A percentile compares a stretch with the other conserved stretches of the same genome.
Conservation (phyloP, 352 stramenopile genomes). For the Phytophthora niederhauseri region DNA sequence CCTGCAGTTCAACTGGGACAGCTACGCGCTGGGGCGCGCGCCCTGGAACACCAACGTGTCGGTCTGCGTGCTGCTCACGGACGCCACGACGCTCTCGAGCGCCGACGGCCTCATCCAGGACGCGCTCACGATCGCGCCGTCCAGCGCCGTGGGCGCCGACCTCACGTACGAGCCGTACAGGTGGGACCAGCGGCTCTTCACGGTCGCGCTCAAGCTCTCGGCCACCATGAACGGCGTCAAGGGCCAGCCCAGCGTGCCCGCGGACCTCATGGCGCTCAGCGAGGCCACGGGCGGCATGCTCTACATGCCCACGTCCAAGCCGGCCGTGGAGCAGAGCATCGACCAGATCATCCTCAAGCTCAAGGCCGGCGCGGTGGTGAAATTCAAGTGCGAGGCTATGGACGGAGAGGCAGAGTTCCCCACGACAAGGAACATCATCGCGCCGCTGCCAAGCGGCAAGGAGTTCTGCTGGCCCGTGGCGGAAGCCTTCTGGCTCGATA, state of each 20-base stretch:
- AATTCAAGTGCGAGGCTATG: constrained; percentile 71
- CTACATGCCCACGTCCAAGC: constrained; percentile 83
- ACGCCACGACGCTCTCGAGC: constrained; percentile 74
- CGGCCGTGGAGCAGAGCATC: constrained; percentile 82
- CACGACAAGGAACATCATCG: constrained; percentile 68
- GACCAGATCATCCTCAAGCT: constrained; percentile 87
- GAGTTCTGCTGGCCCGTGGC: constrained; percentile 87
- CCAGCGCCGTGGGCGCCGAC: constrained; percentile 67
- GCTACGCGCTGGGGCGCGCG: constrained; percentile 76
- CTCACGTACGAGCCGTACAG: constrained; percentile 84
- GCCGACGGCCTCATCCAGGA: constrained; percentile 77
- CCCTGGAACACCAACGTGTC: constrained; percentile 89
- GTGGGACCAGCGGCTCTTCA: constrained; percentile 89
- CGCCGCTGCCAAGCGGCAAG: constrained; percentile 70
- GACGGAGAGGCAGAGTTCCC: constrained; percentile 60
- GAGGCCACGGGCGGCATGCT: constrained; percentile 85
- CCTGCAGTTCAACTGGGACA: constrained; percentile 90
- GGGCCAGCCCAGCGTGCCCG: constrained; percentile 51
- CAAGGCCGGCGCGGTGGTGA: constrained; percentile 82
- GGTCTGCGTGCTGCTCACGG: constrained; percentile 81
- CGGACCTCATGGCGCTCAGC: constrained; percentile 87
- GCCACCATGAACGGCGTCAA: constrained; percentile 60
- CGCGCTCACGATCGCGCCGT: constrained; percentile 74
- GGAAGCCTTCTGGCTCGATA: constrained; percentile 86
- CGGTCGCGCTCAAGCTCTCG: constrained; percentile 83